Percentiles rank a stretch among this genome's conserved stretches.
These are phyloP conservation scores for Fusarium oxysporum DNA, from an alignment of 2,329 filamentous ascomycete species.

Conservation along the genomic window DNA sequence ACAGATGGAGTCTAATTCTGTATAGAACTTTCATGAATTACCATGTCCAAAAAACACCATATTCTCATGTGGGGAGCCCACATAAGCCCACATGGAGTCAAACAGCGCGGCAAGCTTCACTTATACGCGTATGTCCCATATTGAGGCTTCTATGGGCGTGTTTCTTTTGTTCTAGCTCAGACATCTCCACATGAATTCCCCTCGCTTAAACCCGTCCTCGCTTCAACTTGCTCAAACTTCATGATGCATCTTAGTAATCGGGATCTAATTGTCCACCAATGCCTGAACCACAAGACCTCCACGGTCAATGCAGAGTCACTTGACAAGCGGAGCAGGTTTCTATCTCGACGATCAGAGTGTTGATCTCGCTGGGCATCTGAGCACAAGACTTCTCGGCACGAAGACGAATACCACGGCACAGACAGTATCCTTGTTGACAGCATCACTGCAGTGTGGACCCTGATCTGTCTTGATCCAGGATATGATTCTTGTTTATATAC, in stretches of 20 bases:
- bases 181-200: neutral
- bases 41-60: neutral
- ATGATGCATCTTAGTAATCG: neutral
- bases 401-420: neutral
- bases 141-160: neutral
- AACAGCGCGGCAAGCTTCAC: neutral
- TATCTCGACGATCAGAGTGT: neutral
- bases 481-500: neutral
- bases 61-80: neutral
- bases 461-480: neutral
- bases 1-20: rapidly evolving
- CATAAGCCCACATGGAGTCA: neutral
- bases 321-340: neutral
- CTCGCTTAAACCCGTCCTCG: neutral
- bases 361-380: neutral
- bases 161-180: neutral
- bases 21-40: rapidly evolving
- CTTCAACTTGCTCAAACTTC: neutral
- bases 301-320: neutral
- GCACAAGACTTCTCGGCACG: neutral
- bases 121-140: neutral
- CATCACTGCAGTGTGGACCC: neutral
- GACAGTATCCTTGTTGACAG: neutral
- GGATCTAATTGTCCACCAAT: constrained; percentile 21
- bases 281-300: neutral